A percentile compares a stretch with the other conserved stretches of the same genome.
These are phyloP conservation scores for Emiliania huxleyi DNA, from an alignment of 78 protist genomes.

Conservation along the genomic window DNA sequence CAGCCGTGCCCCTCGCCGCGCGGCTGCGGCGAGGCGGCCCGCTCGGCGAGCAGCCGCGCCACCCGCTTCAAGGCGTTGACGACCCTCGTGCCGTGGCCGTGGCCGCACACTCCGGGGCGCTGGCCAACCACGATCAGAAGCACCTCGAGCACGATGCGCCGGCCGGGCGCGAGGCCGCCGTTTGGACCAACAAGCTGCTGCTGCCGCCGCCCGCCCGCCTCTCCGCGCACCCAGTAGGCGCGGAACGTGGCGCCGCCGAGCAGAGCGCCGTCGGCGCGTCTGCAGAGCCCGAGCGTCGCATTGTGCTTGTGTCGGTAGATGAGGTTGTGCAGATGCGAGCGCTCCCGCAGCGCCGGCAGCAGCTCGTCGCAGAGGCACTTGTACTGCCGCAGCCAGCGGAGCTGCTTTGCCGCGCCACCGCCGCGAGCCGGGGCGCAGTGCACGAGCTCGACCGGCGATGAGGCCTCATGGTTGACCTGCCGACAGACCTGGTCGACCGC, in stretches of 20 bases:
- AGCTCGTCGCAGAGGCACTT: neutral
- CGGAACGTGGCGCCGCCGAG: neutral
- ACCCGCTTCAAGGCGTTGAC: neutral
- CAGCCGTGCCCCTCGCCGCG: neutral
- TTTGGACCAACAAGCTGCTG: too few relatives aligned
- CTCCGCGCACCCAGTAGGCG: neutral
- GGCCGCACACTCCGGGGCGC: neutral
- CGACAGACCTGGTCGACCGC: too few relatives aligned
- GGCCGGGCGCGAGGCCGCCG: too few relatives aligned
- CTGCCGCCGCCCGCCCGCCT: neutral
- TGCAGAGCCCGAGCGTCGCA: neutral
- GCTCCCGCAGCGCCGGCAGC: neutral
- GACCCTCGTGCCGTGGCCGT: neutral
- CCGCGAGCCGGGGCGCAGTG: too few relatives aligned
- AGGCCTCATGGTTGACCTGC: too few relatives aligned
- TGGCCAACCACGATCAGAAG: neutral
- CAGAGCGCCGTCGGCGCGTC: neutral
- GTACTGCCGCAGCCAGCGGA: neutral
- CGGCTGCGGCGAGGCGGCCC: neutral
- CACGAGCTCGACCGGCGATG: too few relatives aligned
- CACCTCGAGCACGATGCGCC: neutral
- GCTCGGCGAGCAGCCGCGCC: neutral
- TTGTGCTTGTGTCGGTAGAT: neutral
- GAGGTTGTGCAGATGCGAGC: neutral
- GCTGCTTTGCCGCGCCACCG: neutral